Conservation (phyloP, 31 red algal species). For the Odonthalia washingtoniensis region DNA sequence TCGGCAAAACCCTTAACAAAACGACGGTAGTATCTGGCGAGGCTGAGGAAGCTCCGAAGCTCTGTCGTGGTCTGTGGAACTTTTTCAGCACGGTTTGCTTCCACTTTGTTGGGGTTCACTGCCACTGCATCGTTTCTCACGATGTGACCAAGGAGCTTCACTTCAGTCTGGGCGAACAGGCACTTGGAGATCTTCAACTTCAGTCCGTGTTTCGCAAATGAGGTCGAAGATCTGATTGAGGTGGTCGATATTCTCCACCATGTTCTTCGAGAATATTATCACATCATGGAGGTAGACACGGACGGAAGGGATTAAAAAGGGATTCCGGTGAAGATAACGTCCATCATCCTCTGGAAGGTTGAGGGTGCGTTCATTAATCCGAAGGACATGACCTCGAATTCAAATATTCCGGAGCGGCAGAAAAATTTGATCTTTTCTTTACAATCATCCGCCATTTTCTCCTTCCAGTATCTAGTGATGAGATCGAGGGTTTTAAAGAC, state of each 20-base stretch:
- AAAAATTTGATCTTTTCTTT: conserved; percentile 44
- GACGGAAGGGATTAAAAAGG: too few relatives aligned
- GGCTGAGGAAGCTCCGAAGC: conserved; percentile 22
- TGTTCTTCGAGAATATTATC: too few relatives aligned
- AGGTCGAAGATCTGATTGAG: too few relatives aligned
- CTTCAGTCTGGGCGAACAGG: neutral
- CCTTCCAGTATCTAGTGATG: conserved; percentile 24
- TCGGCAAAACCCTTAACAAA: conserved; percentile 16
- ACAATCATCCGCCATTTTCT: conserved; percentile 1
- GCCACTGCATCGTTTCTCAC: neutral
- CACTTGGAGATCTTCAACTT: conserved; percentile 30
- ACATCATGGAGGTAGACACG: too few relatives aligned
- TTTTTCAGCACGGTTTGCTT: neutral
- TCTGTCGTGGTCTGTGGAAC: conserved; percentile 3
- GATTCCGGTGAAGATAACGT: too few relatives aligned
- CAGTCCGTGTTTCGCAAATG: too few relatives aligned
- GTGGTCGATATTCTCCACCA: too few relatives aligned
- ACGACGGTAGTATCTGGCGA: conserved; percentile 20
- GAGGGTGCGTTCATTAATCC: conserved; percentile 36
- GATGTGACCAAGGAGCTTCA: conserved; percentile 29
- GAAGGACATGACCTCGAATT: conserved; percentile 34
- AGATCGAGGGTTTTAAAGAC: conserved; percentile 32
- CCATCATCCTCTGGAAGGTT: too few relatives aligned
- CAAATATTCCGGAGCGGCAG: conserved; percentile 13
- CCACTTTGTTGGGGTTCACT: conserved; percentile 17